Base-by-base conservation (phyloP, 148 eudicot species). In the Pharnaceum exiguum region DNA sequence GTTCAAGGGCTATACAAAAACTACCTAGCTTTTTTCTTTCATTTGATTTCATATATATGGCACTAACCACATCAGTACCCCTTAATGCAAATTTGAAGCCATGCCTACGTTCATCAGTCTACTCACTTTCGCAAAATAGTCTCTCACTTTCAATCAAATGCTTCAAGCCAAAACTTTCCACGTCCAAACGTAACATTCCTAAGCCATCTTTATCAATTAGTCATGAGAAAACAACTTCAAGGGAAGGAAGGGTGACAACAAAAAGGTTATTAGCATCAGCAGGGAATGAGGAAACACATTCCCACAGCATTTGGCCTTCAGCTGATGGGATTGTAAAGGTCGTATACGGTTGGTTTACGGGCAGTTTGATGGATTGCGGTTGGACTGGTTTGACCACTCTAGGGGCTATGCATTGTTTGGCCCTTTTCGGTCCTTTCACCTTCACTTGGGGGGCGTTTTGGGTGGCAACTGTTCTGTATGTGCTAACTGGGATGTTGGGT, bases 391-490 rank as follows among this genome's bases (percentile, higher is more conserved):
- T 71, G 16, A 31, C 62, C 23, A 75, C 70, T n/a, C 72, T 84
- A 6, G 68, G 65, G 13, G n/a, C 60, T 15, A 72, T 79, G 87
- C 97, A 90, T 75, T 63, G 70, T 7, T 39, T 82, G 26, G 78
- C 83, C 29, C 26, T 80, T 40, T 78, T 75, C 24, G 93, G 82
- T 0, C 95, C 95, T 1, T 84, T 84, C 24, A n/a, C 60, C 11
- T 82, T 87, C 67, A 79, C 60, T 54, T 87, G 95, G 95, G 77
- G 75, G 28, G 95, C 93, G 4, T 60, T 90, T 56, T 62, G 75
- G 70, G 77, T 84, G 59, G 89, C 89, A 12, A 35, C 73, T 39
- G 77, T 67, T 47, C 51, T 87, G 27, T 77, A 77, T 71, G 24
- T 75, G 3, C 68, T 67, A 3, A 84, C 87, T 42, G 97, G 95